phyloP scores from a whole-genome alignment of 164 flowering plant genomes.

The Piper longum region DNA sequence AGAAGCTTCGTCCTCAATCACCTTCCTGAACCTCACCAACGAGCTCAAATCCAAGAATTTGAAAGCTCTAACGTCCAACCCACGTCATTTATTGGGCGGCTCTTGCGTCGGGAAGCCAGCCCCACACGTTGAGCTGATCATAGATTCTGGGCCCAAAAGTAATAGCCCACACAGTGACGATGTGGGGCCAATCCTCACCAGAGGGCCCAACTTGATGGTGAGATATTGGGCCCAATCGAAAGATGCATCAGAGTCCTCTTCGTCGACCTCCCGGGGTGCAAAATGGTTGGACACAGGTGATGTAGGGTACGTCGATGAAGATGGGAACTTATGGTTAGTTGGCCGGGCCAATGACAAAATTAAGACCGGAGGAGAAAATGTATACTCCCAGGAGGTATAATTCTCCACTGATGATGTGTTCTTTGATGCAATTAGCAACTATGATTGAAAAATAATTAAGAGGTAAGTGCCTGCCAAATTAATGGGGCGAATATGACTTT shows the following conservation, averaged over 20 bases:
- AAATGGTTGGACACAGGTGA: slow-evolving; percentile 93
- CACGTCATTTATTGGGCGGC: slow-evolving; percentile 17
- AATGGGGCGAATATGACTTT: background rate
- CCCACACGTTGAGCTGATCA: slow-evolving; percentile 66
- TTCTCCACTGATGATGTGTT: background rate
- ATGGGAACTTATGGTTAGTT: slow-evolving; percentile 67
- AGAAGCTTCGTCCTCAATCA: slow-evolving; percentile 79
- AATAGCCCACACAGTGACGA: slow-evolving; percentile 6
- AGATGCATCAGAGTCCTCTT: slow-evolving; percentile 8
- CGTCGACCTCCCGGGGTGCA: slow-evolving; percentile 7
- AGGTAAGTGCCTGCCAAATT: background rate
- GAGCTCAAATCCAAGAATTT: slow-evolving; percentile 1
- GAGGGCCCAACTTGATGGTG: slow-evolving; percentile 78
- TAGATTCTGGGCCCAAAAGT: slow-evolving; percentile 14
- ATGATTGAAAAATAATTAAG: background rate
- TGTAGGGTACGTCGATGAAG: slow-evolving; percentile 50
- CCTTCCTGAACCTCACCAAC: slow-evolving; percentile 65
- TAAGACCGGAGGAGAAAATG: slow-evolving; percentile 91
- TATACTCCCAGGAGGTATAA: slow-evolving; percentile 80
- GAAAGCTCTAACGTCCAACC: background rate
- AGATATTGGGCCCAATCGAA: slow-evolving; percentile 36
- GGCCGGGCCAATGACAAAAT: slow-evolving; percentile 70
- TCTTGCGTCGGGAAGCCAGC: slow-evolving; percentile 83
- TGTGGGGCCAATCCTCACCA: slow-evolving; percentile 62
- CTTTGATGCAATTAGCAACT: no score